phyloP scores from a whole-genome alignment of 805 yeast genomes.

The Cyberlindnera maritima region DNA sequence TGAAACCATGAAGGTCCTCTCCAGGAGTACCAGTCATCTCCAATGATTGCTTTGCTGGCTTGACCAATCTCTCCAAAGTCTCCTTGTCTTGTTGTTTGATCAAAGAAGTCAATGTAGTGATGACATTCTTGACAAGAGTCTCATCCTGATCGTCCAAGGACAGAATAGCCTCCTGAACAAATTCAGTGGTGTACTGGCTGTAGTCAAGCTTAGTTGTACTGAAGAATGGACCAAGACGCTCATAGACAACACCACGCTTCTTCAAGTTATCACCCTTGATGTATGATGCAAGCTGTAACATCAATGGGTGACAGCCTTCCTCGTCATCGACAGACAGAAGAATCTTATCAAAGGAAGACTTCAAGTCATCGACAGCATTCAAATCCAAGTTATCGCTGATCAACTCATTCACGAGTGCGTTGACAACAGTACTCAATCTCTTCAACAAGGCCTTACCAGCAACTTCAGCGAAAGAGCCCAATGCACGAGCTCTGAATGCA shows the following conservation, averaged over 20 bases:
- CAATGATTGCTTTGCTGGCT: slow-evolving; percentile 77
- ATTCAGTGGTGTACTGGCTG: slow-evolving; percentile 68
- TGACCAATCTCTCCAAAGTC: slow-evolving; percentile 69
- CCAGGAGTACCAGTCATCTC: slow-evolving; percentile 59
- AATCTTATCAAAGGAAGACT: slow-evolving; percentile 62
- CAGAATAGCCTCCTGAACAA: slow-evolving; percentile 66
- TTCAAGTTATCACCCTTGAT: slow-evolving; percentile 72
- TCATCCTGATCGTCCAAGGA: slow-evolving; percentile 69
- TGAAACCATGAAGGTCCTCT: slow-evolving; percentile 70
- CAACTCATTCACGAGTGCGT: slow-evolving; percentile 64
- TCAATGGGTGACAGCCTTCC: slow-evolving; percentile 78
- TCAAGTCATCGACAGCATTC: slow-evolving; percentile 38
- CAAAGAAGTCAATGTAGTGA: slow-evolving; percentile 61
- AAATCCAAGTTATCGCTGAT: slow-evolving; percentile 37
- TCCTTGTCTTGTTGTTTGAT: slow-evolving; percentile 74
- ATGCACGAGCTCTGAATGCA: slow-evolving; percentile 79
- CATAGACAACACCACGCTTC: slow-evolving; percentile 61
- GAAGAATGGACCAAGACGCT: slow-evolving; percentile 72
- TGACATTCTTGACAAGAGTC: slow-evolving; percentile 61
- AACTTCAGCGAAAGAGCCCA: slow-evolving; percentile 83
- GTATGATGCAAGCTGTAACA: slow-evolving; percentile 75
- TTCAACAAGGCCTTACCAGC: slow-evolving; percentile 81
- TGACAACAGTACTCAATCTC: slow-evolving; percentile 70
- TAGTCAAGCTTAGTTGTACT: slow-evolving; percentile 63
- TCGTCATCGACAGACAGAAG: slow-evolving; percentile 69